Base-by-base conservation (phyloP, 305 asterid genomes). In the Vinca major region DNA sequence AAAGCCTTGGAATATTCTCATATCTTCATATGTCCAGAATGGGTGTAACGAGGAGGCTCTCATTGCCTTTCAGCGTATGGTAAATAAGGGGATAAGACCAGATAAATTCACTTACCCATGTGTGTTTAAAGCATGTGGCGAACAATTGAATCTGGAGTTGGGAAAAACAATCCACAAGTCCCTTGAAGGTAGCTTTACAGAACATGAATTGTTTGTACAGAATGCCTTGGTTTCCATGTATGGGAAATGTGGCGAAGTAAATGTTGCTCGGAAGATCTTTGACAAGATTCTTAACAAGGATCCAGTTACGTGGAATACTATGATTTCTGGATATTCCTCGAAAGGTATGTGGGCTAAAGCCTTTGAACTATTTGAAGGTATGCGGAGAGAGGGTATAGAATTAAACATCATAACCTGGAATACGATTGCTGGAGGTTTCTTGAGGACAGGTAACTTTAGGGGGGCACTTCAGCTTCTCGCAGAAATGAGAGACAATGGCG, bases 161-260 rank as follows among this genome's bases (percentile, higher is more conserved):
- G 52, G 52, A 48, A 48, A 48, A 48, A 48, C 52, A 48, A 48
- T 48, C 52, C 52, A 48, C 52, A 48, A 48, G 52, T 48, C 52
- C 52, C 52, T 48, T 48, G 52, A 48, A 48, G 52, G 52, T 12
- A 48, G 52, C 52, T 48, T 48, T 48, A 2, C 5, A 48, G 52
- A 48, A 48, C 52, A 48, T 48, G 52, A 48, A 4, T 48, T 48
- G 52, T 48, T 47, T 47, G 50, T 47, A 10, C 50, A 47, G 50
- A 47, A 47, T 47, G 50, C 50, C 9, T 47, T 47, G 50, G 50
- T 47, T 47, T 47, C 50, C 50, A 47, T 47, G 50, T 47, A 47
- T 47, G 50, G 50, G 50, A 47, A 47, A 47, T 47, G 50, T 47
- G 50, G 50, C 9, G 50, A 47, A 7, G 50, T 47, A 13, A 13